Conservation (phyloP, 2,329 filamentous ascomycete species). For the Elsinoe ampelina region DNA sequence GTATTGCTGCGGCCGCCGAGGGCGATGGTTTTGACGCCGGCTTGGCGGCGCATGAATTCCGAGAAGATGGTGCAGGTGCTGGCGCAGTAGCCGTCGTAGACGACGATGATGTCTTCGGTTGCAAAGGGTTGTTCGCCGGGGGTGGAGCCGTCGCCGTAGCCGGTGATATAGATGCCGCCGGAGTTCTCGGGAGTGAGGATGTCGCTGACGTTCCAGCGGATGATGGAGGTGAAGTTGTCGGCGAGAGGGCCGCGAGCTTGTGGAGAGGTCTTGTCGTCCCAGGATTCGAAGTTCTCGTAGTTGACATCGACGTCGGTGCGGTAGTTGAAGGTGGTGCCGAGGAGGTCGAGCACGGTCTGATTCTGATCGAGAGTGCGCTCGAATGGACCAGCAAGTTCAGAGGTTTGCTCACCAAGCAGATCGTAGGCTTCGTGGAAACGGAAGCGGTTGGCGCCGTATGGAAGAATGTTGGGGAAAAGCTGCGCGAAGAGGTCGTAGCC, state of each 20-base stretch:
- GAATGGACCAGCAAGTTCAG: conserved; percentile 25
- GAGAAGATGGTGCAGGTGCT: conserved; percentile 39
- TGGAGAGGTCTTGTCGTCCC: conserved; percentile 40
- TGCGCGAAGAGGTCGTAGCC: conserved; percentile 54
- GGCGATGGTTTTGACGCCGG: conserved; percentile 33
- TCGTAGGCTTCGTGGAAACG: conserved; percentile 40
- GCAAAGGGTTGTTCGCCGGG: conserved; percentile 44
- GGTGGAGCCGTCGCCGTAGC: conserved; percentile 41
- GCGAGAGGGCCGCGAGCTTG: conserved; percentile 32
- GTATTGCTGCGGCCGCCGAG: conserved; percentile 34
- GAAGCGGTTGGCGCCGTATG: conserved; percentile 44
- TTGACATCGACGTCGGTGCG: conserved; percentile 39
- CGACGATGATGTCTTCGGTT: conserved; percentile 48
- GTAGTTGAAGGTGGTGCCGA: conserved; percentile 39
- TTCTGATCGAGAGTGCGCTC: conserved; percentile 26
- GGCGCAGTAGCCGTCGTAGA: conserved; percentile 37
- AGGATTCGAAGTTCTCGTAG: conserved; percentile 39
- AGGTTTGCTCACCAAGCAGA: conserved; percentile 35
- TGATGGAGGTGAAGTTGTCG: conserved; percentile 49
- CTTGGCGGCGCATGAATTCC: conserved; percentile 39
- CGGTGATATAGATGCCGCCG: conserved; percentile 35
- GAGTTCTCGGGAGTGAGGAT: conserved; percentile 31
- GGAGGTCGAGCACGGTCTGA: conserved; percentile 33
- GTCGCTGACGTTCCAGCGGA: conserved; percentile 43
- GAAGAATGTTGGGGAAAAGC: conserved; percentile 43